phyloP scores from a whole-genome alignment of 2,329 filamentous ascomycete species.

The Penicillium sp. region DNA sequence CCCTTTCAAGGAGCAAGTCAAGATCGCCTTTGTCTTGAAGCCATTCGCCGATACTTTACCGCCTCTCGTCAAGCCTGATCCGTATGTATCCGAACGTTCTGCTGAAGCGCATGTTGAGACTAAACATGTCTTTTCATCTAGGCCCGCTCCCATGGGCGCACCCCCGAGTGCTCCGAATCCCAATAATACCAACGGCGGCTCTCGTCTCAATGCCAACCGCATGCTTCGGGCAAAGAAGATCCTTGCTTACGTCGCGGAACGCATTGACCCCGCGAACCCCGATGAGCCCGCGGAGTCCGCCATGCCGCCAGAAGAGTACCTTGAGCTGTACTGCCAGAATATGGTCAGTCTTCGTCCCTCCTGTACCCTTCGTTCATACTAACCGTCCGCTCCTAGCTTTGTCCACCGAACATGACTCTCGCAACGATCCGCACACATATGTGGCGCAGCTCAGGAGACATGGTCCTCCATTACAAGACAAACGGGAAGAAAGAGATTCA shows the following conservation, averaged over 20 bases:
- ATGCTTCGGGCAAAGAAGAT: conserved; percentile 97
- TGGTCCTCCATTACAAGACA: conserved; percentile 82
- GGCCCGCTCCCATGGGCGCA: conserved; percentile 22
- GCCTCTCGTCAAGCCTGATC: conserved; percentile 68
- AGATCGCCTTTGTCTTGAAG: conserved; percentile 89
- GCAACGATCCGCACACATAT: conserved; percentile 86
- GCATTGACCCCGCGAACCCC: conserved; percentile 69
- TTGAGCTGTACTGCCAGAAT: conserved; percentile 92
- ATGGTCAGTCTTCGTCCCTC: conserved; percentile 58
- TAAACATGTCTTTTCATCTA: conserved; percentile 1
- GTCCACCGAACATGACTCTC: conserved; percentile 84
- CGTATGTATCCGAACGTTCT: conserved; percentile 41
- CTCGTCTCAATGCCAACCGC: conserved; percentile 88
- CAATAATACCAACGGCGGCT: conserved; percentile 55
- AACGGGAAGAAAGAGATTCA: conserved; percentile 69
- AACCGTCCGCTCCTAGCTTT: conserved; percentile 26
- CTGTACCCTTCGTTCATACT: conserved; percentile 7
- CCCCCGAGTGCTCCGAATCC: conserved; percentile 16
- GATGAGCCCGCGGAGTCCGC: conserved; percentile 57
- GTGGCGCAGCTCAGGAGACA: conserved; percentile 93
- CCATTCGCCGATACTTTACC: conserved; percentile 74
- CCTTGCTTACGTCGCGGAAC: conserved; percentile 82
- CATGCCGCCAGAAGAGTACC: conserved; percentile 81
- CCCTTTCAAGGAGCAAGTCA: conserved; percentile 84
- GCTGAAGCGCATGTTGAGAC: background rate